These are phyloP conservation scores for Ustilago lituana DNA, from an alignment of 1,284 basidiomycete genomes.

Conservation along the genomic window DNA sequence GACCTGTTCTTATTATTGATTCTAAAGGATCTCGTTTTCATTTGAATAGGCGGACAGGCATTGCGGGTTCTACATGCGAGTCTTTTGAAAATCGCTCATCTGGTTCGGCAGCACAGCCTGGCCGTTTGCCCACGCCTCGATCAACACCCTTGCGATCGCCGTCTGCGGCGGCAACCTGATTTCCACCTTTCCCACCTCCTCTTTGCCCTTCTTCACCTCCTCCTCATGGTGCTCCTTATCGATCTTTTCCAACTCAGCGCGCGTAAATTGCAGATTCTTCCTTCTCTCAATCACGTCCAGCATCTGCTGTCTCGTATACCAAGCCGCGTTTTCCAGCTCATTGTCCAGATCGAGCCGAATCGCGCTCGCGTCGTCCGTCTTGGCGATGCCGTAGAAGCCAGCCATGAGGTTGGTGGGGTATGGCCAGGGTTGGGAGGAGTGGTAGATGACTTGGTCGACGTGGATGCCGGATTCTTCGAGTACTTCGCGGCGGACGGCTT, in stretches of 20 bases:
- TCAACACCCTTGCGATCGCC: conserved; percentile 78
- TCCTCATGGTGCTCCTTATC: conserved; percentile 68
- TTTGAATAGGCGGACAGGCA: no score
- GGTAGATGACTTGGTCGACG: conserved; percentile 85
- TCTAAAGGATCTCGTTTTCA: no score
- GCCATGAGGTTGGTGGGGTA: conserved; percentile 87
- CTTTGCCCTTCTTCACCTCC: conserved; percentile 59
- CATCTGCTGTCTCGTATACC: conserved; percentile 82
- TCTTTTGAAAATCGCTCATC: conserved; percentile 32
- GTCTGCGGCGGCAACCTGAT: conserved; percentile 67
- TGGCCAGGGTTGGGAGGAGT: conserved; percentile 81
- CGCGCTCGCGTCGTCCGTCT: conserved; percentile 68
- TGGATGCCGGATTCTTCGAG: conserved; percentile 92
- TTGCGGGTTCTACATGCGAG: conserved; percentile 27
- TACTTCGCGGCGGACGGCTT: conserved; percentile 89
- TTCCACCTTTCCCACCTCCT: conserved; percentile 58
- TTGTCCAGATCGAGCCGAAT: conserved; percentile 91
- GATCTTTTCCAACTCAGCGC: conserved; percentile 74
- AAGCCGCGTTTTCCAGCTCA: conserved; percentile 91
- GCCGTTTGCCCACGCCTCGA: conserved; percentile 75
- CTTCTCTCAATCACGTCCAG: conserved; percentile 73
- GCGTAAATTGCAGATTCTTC: conserved; percentile 70
- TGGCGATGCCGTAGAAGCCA: conserved; percentile 70
- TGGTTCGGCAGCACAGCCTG: conserved; percentile 61
- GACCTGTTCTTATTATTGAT: background rate